These are phyloP conservation scores for Paracamarosporium sp. DNA, from an alignment of 2,329 filamentous ascomycete species.

Conservation along the genomic window DNA sequence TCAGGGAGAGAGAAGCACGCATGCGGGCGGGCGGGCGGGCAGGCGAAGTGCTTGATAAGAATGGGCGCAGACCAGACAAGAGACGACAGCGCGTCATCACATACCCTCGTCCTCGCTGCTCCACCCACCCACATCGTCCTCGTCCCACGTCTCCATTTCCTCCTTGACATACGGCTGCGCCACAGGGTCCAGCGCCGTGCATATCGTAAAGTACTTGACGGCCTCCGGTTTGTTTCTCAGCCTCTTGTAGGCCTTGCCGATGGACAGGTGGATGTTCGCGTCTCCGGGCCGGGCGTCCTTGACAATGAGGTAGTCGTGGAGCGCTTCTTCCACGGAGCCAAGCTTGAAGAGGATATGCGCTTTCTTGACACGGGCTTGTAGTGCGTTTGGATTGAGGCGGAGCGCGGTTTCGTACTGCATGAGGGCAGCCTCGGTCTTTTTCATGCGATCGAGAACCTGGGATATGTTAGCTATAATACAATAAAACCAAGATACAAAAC, in stretches of 20 bases:
- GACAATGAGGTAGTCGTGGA: conserved; percentile 83
- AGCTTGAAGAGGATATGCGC: conserved; percentile 84
- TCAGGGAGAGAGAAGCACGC: too few species aligned
- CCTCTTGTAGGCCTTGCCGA: conserved; percentile 76
- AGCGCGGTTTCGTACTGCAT: conserved; percentile 83
- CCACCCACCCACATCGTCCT: conserved; percentile 62
- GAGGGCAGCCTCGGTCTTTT: conserved; percentile 79
- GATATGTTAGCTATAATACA: neutral
- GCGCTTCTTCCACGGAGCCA: conserved; percentile 71
- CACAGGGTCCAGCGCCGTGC: conserved; percentile 95
- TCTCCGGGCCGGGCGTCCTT: conserved; percentile 94
- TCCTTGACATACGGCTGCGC: conserved; percentile 95
- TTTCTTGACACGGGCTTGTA: conserved; percentile 90
- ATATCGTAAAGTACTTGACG: conserved; percentile 94
- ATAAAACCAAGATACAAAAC: too few species aligned
- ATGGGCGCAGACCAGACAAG: too few species aligned
- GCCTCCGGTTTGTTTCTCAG: conserved; percentile 70
- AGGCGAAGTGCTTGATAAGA: too few species aligned
- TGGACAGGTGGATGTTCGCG: conserved; percentile 92
- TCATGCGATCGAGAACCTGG: conserved; percentile 77
- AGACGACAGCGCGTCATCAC: neutral
- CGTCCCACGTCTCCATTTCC: conserved; percentile 89
- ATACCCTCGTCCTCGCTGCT: conserved; percentile 41
- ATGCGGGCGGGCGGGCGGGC: too few species aligned
- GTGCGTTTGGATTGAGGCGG: conserved; percentile 79